Conservation (phyloP, 345 rosid species). For the Syzygium jambos region DNA sequence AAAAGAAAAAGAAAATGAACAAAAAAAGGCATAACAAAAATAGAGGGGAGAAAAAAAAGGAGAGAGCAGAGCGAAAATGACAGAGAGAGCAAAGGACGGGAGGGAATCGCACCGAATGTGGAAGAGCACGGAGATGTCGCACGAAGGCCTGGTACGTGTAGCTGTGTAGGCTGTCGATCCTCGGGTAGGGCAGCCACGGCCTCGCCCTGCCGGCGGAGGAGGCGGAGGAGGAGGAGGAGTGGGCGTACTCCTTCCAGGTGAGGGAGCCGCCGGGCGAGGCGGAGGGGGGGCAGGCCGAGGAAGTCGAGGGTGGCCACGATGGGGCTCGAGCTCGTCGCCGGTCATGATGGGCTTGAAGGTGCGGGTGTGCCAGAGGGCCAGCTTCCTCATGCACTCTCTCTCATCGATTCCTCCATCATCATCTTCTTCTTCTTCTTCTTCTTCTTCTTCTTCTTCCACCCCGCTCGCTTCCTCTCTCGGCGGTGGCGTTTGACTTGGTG, state of each 20-base stretch:
- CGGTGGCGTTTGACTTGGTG: background rate
- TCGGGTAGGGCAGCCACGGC: conserved; percentile 38
- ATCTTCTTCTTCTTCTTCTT: background rate
- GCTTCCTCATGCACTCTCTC: conserved; percentile 38
- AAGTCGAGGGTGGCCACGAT: conserved; percentile 49
- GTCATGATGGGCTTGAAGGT: conserved; percentile 47
- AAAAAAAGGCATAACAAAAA: background rate
- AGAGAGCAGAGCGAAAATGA: no score
- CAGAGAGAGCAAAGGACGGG: background rate
- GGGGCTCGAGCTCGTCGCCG: conserved; percentile 45
- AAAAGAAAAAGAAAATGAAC: background rate
- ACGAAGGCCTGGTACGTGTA: conserved; percentile 35
- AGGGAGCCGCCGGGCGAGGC: background rate
- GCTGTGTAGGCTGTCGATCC: conserved; percentile 51
- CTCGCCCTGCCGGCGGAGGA: conserved; percentile 7
- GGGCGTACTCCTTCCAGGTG: conserved; percentile 40
- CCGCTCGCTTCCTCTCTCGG: background rate
- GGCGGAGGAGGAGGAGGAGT: background rate
- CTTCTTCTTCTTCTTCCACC: background rate
- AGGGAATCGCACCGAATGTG: conserved; percentile 27
- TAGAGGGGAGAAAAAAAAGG: background rate
- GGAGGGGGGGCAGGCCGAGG: conserved; percentile 20
- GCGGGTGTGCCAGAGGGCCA: conserved; percentile 45
- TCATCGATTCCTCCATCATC: conserved; percentile 38
- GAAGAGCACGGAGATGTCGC: conserved; percentile 38